Evolutionary conservation across 1,284 basidiomycete species (phyloP).

Genomic region (Rugosomyces carneus): DNA sequence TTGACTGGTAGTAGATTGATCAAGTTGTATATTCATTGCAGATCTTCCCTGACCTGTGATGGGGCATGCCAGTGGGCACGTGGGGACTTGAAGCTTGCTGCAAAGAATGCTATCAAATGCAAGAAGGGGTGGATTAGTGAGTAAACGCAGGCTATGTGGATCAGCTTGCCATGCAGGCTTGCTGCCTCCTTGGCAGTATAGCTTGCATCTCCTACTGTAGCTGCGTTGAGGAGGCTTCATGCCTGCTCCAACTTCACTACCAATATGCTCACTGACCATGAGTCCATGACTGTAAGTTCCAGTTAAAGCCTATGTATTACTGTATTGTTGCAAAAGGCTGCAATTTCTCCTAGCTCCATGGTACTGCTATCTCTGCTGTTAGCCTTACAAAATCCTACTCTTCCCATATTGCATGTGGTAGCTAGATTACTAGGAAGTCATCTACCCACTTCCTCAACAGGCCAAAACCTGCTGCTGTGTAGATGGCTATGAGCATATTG

Average conservation of each 20-base stretch:
- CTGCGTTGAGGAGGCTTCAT: too few relatives aligned
- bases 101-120: too few relatives aligned
- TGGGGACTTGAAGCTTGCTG: too few relatives aligned
- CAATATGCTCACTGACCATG: too few relatives aligned
- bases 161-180: too few relatives aligned
- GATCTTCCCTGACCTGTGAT: too few relatives aligned
- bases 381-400: slow-evolving; percentile 23
- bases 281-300: slow-evolving; percentile 22
- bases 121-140: too few relatives aligned
- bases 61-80: too few relatives aligned
- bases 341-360: slow-evolving; percentile 19
- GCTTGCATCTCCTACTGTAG: too few relatives aligned
- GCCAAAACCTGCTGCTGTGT: slow-evolving; percentile 13
- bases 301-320: slow-evolving; percentile 33
- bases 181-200: too few relatives aligned
- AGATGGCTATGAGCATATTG: slow-evolving; percentile 5
- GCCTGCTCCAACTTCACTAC: too few relatives aligned
- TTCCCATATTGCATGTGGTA: slow-evolving; percentile 19
- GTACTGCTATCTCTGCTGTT: slow-evolving; percentile 8
- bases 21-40: neutral
- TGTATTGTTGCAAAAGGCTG: slow-evolving; percentile 19
- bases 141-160: too few relatives aligned
- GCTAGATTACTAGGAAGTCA: slow-evolving; percentile 22
- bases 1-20: slow-evolving; percentile 26
- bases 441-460: slow-evolving; percentile 12